These are phyloP conservation scores for Saturnispora gosingensis DNA, from an alignment of 805 yeast species.

Conservation along the genomic window DNA sequence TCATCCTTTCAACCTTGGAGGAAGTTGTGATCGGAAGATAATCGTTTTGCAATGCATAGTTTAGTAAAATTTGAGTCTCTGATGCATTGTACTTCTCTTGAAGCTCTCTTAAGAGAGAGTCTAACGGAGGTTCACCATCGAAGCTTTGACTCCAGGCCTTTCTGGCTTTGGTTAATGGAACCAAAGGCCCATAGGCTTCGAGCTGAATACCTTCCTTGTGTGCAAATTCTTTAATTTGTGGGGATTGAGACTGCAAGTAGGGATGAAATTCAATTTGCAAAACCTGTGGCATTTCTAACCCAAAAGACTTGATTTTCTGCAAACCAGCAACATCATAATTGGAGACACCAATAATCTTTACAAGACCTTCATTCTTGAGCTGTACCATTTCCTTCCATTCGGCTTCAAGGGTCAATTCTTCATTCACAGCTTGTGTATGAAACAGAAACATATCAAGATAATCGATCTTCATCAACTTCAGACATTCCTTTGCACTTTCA, in stretches of 20 bases:
- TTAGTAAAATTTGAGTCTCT: conserved; percentile 34
- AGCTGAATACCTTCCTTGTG: conserved; percentile 28
- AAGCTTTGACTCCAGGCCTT: conserved; percentile 9
- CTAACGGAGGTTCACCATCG: conserved; percentile 19
- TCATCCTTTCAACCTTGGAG: conserved; percentile 32
- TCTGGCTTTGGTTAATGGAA: conserved; percentile 31
- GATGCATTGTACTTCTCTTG: conserved; percentile 31
- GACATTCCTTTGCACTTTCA: conserved; percentile 35
- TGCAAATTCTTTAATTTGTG: conserved; percentile 36
- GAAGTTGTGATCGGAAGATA: conserved; percentile 40
- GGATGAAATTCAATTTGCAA: conserved; percentile 63
- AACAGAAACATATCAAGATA: conserved; percentile 54
- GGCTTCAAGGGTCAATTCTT: conserved; percentile 31
- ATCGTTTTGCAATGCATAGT: conserved; percentile 35
- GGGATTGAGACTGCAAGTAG: conserved; percentile 50
- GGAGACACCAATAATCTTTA: conserved; percentile 39
- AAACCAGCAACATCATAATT: conserved; percentile 43
- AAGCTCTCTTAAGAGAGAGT: conserved; percentile 26
- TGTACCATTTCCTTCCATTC: conserved; percentile 43
- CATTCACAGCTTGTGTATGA: conserved; percentile 43
- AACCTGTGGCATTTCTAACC: conserved; percentile 41
- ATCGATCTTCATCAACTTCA: conserved; percentile 38
- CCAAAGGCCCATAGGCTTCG: conserved; percentile 40
- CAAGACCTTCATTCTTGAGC: conserved; percentile 43
- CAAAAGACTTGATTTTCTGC: conserved; percentile 31